Evolutionary conservation across 768 basidiomycete species (phyloP), one percentile per base, ranked within the genome.

Genomic region (Suillus ampliporus): DNA sequence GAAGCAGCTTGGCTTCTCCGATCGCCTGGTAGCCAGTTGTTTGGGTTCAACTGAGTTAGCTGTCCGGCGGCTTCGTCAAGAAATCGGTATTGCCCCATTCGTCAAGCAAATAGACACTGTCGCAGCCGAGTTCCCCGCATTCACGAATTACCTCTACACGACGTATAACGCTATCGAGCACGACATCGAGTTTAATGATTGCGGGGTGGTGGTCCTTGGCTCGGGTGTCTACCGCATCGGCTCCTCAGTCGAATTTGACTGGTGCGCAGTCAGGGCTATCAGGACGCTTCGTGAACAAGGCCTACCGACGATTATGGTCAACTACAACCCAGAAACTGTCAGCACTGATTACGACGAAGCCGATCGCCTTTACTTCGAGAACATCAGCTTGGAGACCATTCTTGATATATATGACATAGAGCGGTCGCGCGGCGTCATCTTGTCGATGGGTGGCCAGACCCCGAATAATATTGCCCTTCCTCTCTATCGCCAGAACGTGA

Each of bases 101-200:
- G 92, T 97, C 78, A 99, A 99, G 82, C 97, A 99, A 74, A 99
- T 98, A 75, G 97, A 99, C 70, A 99, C 97, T 0, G 96, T 99
- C 60, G 97, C 97, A 13, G 97, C 97, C 34, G 96, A 99, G 73
- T 99, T 98, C 86, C 97, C 97, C 2, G 95, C 96, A 1, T 94
- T 90, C 82, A 99, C 97, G 60, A 99, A 99, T 81, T 99, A 99
- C 77, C 89, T 99, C 50, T 99, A 99, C 80, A 97, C 91, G 47
- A 97, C 96, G 0, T 99, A 99, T 82, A 98, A 97, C 70, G 97
- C 91, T n/a, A 80, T 89, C 65, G 94, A 97, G 73, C 94, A 99
- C 74, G 97, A 98, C 74, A 77, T 99, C 68, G 75, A 80, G 6
- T 99, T 99, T 80, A 77, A 88, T 56, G 97, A 99, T 72, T 85